Evolutionary conservation across 2,329 filamentous ascomycete genomes (phyloP).

Genomic region (Hypoxylon sp.): DNA sequence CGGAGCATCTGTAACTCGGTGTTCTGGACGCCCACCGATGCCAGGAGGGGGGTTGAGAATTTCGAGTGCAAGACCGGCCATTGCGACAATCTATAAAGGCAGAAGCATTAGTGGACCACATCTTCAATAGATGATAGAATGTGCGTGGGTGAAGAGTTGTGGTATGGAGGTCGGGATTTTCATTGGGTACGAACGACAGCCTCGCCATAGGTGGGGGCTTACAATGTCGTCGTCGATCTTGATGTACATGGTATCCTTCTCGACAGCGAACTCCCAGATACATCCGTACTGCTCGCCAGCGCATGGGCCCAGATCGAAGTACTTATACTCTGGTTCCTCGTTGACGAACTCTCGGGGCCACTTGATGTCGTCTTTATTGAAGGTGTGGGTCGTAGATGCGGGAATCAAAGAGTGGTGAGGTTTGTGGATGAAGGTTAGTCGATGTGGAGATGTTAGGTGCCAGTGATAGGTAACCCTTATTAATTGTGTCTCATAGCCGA

Average conservation of each 20-base stretch:
- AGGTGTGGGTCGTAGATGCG: slow-evolving; percentile 56
- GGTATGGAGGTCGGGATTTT: neutral
- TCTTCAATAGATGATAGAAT: too few relatives aligned
- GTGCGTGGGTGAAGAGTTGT: too few relatives aligned
- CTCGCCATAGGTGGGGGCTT: slow-evolving; percentile 41
- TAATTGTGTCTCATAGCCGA: slow-evolving; percentile 82
- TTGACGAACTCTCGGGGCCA: slow-evolving; percentile 58
- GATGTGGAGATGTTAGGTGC: too few relatives aligned
- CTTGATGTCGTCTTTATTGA: slow-evolving; percentile 56
- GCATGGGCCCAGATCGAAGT: slow-evolving; percentile 53
- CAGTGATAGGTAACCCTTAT: too few relatives aligned
- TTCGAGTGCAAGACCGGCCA: neutral
- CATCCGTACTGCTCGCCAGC: slow-evolving; percentile 54
- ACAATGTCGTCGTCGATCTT: slow-evolving; percentile 63
- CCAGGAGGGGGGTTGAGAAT: neutral
- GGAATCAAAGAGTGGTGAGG: too few relatives aligned
- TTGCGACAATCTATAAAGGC: neutral
- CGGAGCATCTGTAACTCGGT: neutral
- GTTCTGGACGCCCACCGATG: neutral
- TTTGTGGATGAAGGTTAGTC: too few relatives aligned
- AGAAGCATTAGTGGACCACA: neutral
- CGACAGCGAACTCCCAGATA: slow-evolving; percentile 51
- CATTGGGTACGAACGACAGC: neutral
- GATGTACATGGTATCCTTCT: slow-evolving; percentile 58
- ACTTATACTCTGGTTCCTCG: slow-evolving; percentile 56